phyloP scores from a whole-genome alignment of 495 filamentous ascomycete genomes.

The Pseudotulostoma volvatum region DNA sequence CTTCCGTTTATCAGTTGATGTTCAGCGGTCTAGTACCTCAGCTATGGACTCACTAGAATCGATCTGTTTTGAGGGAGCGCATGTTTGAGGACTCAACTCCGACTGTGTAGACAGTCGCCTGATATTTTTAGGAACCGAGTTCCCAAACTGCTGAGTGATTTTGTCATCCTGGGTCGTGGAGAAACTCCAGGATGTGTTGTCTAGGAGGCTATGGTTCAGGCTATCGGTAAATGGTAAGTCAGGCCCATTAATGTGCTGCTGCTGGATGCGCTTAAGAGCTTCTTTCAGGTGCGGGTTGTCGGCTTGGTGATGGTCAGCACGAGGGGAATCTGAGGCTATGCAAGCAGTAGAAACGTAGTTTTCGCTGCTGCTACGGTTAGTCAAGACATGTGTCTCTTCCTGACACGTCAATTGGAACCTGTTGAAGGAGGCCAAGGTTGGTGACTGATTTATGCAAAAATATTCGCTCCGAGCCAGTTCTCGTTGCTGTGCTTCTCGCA shows the following conservation, averaged over 20 bases:
- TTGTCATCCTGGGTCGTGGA: conserved; percentile 5
- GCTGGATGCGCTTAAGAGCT: conserved; percentile 15
- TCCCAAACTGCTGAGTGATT: conserved; percentile 4
- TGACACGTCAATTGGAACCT: conserved; percentile 19
- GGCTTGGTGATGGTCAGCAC: conserved; percentile 5
- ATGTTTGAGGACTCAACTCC: conserved; percentile 17
- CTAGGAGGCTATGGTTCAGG: conserved; percentile 6
- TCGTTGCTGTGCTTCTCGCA: conserved; percentile 65
- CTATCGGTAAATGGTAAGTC: conserved; percentile 2
- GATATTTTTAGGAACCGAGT: conserved; percentile 12
- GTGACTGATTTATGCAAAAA: conserved; percentile 12
- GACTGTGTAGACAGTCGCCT: conserved; percentile 26
- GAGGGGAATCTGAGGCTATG: conserved; percentile 8
- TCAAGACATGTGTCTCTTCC: conserved; percentile 22
- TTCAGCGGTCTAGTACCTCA: background rate
- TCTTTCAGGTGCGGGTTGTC: conserved; percentile 9
- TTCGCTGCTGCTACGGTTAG: conserved; percentile 7
- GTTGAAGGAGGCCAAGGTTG: conserved; percentile 10
- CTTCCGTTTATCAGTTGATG: conserved; percentile 17
- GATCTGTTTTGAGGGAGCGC: conserved; percentile 38
- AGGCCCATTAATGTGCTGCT: conserved; percentile 8
- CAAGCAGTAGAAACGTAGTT: conserved; percentile 10
- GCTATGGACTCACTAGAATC: conserved; percentile 28
- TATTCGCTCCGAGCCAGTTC: conserved; percentile 45
- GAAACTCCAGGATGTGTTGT: conserved; percentile 16